phyloP scores from a whole-genome alignment of 345 rosid genomes.

The Brassica juncea region DNA sequence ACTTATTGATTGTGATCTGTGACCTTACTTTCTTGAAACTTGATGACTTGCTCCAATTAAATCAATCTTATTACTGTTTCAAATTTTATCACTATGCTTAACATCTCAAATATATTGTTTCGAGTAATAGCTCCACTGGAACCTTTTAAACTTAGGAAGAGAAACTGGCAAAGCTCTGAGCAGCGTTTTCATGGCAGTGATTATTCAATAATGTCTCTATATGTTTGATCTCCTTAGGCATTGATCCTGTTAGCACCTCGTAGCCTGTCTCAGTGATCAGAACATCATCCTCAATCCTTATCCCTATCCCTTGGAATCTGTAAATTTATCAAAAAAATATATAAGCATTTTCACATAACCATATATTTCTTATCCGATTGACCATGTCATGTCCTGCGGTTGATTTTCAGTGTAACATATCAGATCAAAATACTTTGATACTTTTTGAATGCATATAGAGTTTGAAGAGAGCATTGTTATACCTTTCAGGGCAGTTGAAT shows the following conservation, averaged over 20 bases:
- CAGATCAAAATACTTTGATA: too few relatives aligned
- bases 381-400: slow-evolving; percentile 11
- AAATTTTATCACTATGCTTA: background rate
- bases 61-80: background rate
- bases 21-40: slow-evolving; percentile 19
- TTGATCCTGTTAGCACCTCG: slow-evolving; percentile 94
- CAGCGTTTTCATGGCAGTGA: slow-evolving; percentile 39
- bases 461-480: slow-evolving; percentile 13
- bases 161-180: slow-evolving; percentile 15
- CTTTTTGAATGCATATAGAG: background rate
- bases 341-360: background rate
- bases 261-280: slow-evolving; percentile 86
- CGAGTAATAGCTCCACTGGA: background rate
- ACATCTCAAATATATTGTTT: background rate
- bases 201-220: slow-evolving; percentile 69
- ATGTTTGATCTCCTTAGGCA: slow-evolving; percentile 91
- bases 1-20: slow-evolving; percentile 37
- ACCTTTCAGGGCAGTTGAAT: slow-evolving; percentile 73
- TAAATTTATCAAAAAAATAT: slow-evolving; percentile 14
- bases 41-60: background rate
- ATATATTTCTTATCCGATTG: background rate
- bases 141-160: background rate
- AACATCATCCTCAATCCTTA: slow-evolving; percentile 97
- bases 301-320: slow-evolving; percentile 82
- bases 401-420: background rate